These are phyloP conservation scores for Dictyostelium citrinum DNA, from an alignment of 78 protist species.

Conservation along the genomic window DNA sequence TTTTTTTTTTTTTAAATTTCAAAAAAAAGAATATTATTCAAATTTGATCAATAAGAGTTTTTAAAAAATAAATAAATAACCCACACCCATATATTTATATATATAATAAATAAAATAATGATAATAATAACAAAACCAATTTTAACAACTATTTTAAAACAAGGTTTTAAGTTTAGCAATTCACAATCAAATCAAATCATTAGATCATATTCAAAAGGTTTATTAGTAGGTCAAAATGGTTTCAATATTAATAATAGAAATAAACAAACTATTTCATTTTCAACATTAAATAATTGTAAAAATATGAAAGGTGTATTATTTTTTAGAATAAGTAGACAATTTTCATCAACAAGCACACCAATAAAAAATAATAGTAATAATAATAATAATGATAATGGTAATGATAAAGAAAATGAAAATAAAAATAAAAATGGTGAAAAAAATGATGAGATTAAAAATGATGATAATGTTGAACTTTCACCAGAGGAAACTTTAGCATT, in stretches of 20 bases:
- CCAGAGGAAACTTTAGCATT: background rate
- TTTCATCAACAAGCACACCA: background rate
- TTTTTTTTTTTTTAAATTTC: background rate
- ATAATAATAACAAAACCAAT: background rate
- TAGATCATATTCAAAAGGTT: background rate
- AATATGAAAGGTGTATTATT: background rate
- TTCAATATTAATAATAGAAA: background rate
- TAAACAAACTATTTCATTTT: background rate
- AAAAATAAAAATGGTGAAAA: background rate
- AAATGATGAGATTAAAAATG: background rate
- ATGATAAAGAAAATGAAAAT: background rate
- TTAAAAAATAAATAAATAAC: background rate
- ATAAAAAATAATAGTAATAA: background rate
- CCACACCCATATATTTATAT: too few relatives aligned
- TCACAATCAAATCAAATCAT: background rate
- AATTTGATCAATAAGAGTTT: too few relatives aligned
- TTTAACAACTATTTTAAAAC: background rate
- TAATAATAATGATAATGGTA: background rate
- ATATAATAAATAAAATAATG: background rate
- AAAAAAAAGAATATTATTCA: too few relatives aligned
- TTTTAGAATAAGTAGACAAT: background rate
- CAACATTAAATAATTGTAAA: background rate
- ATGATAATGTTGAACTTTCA: background rate
- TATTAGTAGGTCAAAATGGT: background rate
- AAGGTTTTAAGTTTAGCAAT: background rate